Evolutionary conservation across 2,329 filamentous ascomycete genomes (phyloP).

Genomic region (Talaromyces sp.): DNA sequence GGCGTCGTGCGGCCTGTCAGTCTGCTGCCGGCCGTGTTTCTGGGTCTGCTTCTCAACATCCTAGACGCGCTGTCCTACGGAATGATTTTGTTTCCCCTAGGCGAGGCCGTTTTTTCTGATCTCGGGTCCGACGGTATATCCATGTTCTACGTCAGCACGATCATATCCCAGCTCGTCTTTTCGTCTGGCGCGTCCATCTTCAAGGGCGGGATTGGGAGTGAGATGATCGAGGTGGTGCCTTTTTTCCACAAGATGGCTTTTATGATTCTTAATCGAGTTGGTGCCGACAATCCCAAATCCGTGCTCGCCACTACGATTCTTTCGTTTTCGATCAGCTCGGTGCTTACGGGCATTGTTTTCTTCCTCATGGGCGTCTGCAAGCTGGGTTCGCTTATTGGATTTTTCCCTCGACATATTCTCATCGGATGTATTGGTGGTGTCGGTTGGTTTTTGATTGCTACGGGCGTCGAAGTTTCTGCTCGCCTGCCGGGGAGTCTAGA

Average conservation of each 20-base stretch:
- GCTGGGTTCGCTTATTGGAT: slow-evolving; percentile 88
- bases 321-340: slow-evolving; percentile 81
- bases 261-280: slow-evolving; percentile 73
- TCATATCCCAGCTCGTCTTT: slow-evolving; percentile 86
- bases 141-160: slow-evolving; percentile 98
- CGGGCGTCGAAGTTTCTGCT: slow-evolving; percentile 89
- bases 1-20: slow-evolving; percentile 62
- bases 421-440: slow-evolving; percentile 97
- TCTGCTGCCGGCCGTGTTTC: slow-evolving; percentile 76
- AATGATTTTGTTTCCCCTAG: slow-evolving; percentile 92
- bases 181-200: slow-evolving; percentile 82
- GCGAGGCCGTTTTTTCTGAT: slow-evolving; percentile 75
- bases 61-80: slow-evolving; percentile 93
- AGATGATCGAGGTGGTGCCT: slow-evolving; percentile 97
- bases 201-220: slow-evolving; percentile 84
- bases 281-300: slow-evolving; percentile 73
- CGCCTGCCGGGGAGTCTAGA: slow-evolving; percentile 78
- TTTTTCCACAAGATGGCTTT: slow-evolving; percentile 99
- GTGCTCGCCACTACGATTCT: slow-evolving; percentile 93
- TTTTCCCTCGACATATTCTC: slow-evolving; percentile 92
- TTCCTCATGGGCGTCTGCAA: slow-evolving; percentile 82
- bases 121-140: slow-evolving; percentile 92
- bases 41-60: slow-evolving; percentile 86
- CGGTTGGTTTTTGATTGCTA: slow-evolving; percentile 87
- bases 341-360: slow-evolving; percentile 87